A percentile compares a stretch with the other conserved stretches of the same genome.
Conservation (phyloP, 2,329 filamentous ascomycete genomes). For the Phoma sp. region DNA sequence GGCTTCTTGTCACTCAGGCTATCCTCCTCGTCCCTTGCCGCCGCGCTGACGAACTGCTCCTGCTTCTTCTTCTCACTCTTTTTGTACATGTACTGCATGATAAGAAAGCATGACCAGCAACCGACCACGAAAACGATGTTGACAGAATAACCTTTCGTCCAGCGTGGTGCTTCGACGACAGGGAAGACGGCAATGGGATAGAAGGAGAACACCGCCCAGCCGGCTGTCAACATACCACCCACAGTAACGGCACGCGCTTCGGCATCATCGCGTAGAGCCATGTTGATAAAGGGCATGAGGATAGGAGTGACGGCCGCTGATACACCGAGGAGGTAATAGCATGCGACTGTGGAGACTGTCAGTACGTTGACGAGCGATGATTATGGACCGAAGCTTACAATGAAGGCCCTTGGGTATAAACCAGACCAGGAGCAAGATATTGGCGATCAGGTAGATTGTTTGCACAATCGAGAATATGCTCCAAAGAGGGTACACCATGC, state of each 20-base stretch:
- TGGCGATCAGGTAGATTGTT: slow-evolving; percentile 52
- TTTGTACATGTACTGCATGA: slow-evolving; percentile 48
- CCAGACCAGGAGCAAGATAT: slow-evolving; percentile 58
- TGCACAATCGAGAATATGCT: slow-evolving; percentile 54
- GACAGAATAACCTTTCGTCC: slow-evolving; percentile 58
- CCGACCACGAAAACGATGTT: slow-evolving; percentile 56
- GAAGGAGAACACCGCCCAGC: slow-evolving; percentile 46
- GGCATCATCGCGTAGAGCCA: slow-evolving; percentile 51
- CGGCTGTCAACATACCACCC: slow-evolving; percentile 52
- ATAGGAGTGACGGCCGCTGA: slow-evolving; percentile 46
- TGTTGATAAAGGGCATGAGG: slow-evolving; percentile 48
- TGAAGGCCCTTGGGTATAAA: slow-evolving; percentile 55
- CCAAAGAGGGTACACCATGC: slow-evolving; percentile 60
- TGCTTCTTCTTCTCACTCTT: slow-evolving; percentile 37
- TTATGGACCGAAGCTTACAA: slow-evolving; percentile 25
- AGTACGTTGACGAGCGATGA: neutral
- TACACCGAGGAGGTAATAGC: slow-evolving; percentile 45
- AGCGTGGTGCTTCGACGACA: slow-evolving; percentile 50
- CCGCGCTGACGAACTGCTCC: slow-evolving; percentile 13
- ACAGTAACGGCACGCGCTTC: slow-evolving; percentile 59
- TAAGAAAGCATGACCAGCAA: slow-evolving; percentile 53
- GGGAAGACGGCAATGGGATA: slow-evolving; percentile 47
- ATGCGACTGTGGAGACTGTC: slow-evolving; percentile 31
- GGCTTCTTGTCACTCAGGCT: slow-evolving; percentile 13
- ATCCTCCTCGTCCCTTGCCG: slow-evolving; percentile 38